Evolutionary conservation across 345 rosid species (phyloP), one percentile per base, ranked within the genome.

Genomic region (Ceriops zippeliana): DNA sequence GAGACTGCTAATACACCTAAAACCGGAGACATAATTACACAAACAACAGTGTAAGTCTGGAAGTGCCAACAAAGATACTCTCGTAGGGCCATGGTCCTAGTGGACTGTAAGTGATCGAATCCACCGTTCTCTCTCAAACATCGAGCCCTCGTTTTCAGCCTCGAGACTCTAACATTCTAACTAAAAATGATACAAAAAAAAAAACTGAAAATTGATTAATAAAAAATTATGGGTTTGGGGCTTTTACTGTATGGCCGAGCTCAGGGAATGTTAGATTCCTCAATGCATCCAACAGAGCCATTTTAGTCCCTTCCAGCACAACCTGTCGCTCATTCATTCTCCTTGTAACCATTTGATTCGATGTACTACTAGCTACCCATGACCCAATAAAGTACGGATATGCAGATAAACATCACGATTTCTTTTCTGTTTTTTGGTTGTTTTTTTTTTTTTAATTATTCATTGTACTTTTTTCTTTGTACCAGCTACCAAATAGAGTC

Each of bases 81-180:
- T 27, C 30, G 19, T 42, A 32, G 58, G 59, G 62, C 30, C 58
- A 59, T 51, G 61, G 74, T 60, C 64, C 73, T 38, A 58, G 54
- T 42, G 63, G 19, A 64, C 30, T 63, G 81, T 74, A 75, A 83
- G 75, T 72, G 67, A 61, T 78, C 82, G 75, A 76, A 78, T 70
- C 80, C 82, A 78, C 61, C 60, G 27, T 21, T 31, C 30, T 66
- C 81, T 31, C 30, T 66, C 81, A 67, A 75, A 77, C 73, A 71
- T 75, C 69, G 73, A 66, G 70, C 72, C 27, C 74, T 60, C 20
- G 58, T 20, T 3, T 49, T 67, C 11, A 31, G 70, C 82, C 71
- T 80, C 75, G 87, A 82, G 79, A 68, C 81, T 77, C 84, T 79
- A 82, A 84, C 87, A 84, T 85, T 80, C 86, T 72, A 69, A 61